Evolutionary conservation across 2,329 filamentous ascomycete genomes (phyloP), one percentile per base, ranked within the genome.

Genomic region (Beauveria pseudobassiana): DNA sequence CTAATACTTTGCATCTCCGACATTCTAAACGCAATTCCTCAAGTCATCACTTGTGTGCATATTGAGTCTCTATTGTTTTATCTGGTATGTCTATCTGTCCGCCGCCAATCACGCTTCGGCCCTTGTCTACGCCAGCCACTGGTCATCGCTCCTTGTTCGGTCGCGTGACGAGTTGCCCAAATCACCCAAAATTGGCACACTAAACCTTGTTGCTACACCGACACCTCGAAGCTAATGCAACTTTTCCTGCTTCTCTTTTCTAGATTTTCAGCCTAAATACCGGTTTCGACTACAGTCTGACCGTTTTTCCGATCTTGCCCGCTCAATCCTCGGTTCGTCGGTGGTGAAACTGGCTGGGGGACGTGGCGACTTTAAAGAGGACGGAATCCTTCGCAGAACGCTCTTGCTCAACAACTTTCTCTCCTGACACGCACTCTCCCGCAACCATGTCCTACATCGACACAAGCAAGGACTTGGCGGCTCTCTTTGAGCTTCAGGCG

Each of bases 401-500:
- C 24, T 34, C 40, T 51, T 34, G 38, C 57, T 52, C 57, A 52
- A 52, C 57, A 52, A 30, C 40, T 45, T 52, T 22, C 12, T 42
- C 49, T 43, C 48, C 40, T 16, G 26, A 46, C 50, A 46, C n/a
- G 38, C 50, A 43, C 38, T 30, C 22, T 40, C 8, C 22, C 51
- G 22, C 51, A 50, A 50, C 22, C 61, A 90, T 89, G 86, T 71
- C 86, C 49, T 72, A 88, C 68, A 82, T 93, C 69, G 88, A 93
- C 73, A 86, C 79, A 64, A 82, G 76, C 65, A 90, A 89, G 74
- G 88, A 93, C 74, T 77, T 93, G 63, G 84, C 87, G 54, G 85
- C 87, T 34, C 83, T 92, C 65, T 91, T 93, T 72, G 76, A 78
- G 65, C 75, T 84, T 66, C 90, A 93, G 78, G 89, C 84, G 59